Evolutionary conservation across 352 stramenopile species (phyloP), one percentile per base, ranked within the genome.

Genomic region (Phytophthora crassamura): DNA sequence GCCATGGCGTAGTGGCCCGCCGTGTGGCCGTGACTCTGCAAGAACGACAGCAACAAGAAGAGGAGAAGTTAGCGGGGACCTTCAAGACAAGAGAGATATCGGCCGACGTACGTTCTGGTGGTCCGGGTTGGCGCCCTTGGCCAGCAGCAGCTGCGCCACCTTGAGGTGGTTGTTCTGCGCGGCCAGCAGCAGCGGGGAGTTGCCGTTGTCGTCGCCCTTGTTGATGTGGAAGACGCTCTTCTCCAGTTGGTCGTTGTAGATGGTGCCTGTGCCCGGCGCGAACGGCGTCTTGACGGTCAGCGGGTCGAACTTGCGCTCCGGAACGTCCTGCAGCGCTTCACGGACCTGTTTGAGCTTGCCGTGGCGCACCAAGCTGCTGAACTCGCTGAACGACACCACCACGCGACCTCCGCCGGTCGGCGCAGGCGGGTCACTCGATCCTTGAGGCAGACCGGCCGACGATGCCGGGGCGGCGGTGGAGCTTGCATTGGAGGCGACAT

Each of bases 1-100:
- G 87, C 82, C 84, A 98, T 95, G 25, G 94, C 94, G 72, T 97
- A 98, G 67, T 98, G 94, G 36, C 97, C 84, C 0, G 93, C 79
- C 2, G 94, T 98, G 64, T 98, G 96, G 28, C 94, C 94, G 41
- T 84, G 73, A 73, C 82, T 88, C 80, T 89, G 51, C 36, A 30
- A 51, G 14, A 50, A 43, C 0, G 25, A 30, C 25, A 30, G 22
- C 35, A 42, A 50, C 32, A 42, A 20, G 18, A 47, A 12, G 58
- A 6, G 43, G 40, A 46, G 14, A 22, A 14, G n/a, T 61, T 55
- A 71, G 28, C 39, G 18, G 30, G 25, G 32, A 59, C 34, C 16
- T 47, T 30, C 25, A 30, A 43, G n/a, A 48, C 32, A 59, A 51
- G 18, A 57, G 16, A 34, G 20, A 51, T 42, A 15, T 25, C 20